Evolutionary conservation across 1,284 basidiomycete species (phyloP), one percentile per base, ranked within the genome.

Genomic region (Ustilago shanxiensis): DNA sequence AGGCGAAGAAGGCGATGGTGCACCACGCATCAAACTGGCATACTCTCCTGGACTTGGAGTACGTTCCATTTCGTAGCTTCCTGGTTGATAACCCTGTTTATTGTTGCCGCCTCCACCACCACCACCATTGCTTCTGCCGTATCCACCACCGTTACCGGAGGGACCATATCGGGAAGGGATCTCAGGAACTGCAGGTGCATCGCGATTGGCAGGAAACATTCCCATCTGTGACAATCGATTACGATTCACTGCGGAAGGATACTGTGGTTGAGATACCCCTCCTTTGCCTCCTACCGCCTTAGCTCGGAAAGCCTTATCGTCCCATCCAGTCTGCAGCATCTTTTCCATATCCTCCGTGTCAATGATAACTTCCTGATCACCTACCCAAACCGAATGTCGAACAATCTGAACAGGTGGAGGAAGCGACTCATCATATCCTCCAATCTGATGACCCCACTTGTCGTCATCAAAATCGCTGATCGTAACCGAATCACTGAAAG

Each of bases 381-480:
- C 79, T 3, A 79, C 69, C 79, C 79, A 81, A 11, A 81, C 71
- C 28, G 79, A 80, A 29, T 83, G 80, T 2, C 81, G 60, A 7
- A 82, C 72, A 51, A 81, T 77, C 41, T 71, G 77, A 3, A 80
- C 72, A n/a, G 82, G 81, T 5, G 82, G 82, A 22, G 82, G 81
- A 14, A 77, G 49, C 20, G 68, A 53, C 61, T 80, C 79, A 45
- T 85, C 83, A 51, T 86, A 86, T 11, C 70, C 80, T 22, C 88
- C 88, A 52, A 89, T 87, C 67, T 88, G 87, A n/a, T 82, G 85
- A 54, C 88, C 94, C 95, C 95, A 98, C 50, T 93, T 91, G 85
- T 99, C 96, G 47, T 96, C 95, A 55, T 98, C 95, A 86, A 65
- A 82, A 83, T 75, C 80, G n/a, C 61, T 58, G 22, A 73, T 49